A percentile compares a stretch with the other conserved stretches of the same genome.
phyloP scores from a whole-genome alignment of 805 yeast genomes.

The Zygosaccharomyces lentus region DNA sequence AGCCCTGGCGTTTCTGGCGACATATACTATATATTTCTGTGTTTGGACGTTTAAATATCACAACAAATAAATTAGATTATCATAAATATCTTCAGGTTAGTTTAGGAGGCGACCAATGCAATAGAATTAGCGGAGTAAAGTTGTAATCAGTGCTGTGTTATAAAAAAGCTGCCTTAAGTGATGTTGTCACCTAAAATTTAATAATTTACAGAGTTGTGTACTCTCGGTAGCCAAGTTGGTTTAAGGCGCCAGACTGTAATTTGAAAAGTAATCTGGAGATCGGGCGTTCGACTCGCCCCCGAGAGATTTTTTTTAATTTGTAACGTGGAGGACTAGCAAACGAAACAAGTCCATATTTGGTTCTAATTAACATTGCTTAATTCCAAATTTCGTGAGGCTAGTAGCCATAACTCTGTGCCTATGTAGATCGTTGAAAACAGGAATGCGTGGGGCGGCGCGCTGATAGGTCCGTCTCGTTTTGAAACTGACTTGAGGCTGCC shows the following conservation, averaged over 20 bases:
- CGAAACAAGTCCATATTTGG: background rate
- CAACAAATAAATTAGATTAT: background rate
- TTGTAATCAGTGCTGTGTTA: too few relatives aligned
- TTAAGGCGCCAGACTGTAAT: constrained; percentile 40
- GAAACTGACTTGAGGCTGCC: constrained; percentile 5
- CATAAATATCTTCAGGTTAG: too few relatives aligned
- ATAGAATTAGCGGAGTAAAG: too few relatives aligned
- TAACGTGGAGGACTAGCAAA: background rate
- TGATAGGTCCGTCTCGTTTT: background rate
- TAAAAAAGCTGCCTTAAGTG: too few relatives aligned
- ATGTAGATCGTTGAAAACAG: background rate
- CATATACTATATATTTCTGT: constrained; percentile 2
- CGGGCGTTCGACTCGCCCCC: constrained; percentile 41
- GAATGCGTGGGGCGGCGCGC: background rate
- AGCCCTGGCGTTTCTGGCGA: background rate
- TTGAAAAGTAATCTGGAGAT: constrained; percentile 35
- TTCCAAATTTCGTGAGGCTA: background rate
- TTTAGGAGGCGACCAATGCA: too few relatives aligned
- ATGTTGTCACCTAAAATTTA: too few relatives aligned
- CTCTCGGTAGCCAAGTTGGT: constrained; percentile 41
- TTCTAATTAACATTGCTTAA: background rate
- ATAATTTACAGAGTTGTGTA: background rate
- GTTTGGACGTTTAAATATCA: constrained; percentile 5
- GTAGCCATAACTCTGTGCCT: background rate
- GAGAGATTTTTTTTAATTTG: constrained; percentile 29